Evolutionary conservation across 352 stramenopile species (phyloP), one percentile per base, ranked within the genome.

Genomic region (Globisporangium acanthophoron): DNA sequence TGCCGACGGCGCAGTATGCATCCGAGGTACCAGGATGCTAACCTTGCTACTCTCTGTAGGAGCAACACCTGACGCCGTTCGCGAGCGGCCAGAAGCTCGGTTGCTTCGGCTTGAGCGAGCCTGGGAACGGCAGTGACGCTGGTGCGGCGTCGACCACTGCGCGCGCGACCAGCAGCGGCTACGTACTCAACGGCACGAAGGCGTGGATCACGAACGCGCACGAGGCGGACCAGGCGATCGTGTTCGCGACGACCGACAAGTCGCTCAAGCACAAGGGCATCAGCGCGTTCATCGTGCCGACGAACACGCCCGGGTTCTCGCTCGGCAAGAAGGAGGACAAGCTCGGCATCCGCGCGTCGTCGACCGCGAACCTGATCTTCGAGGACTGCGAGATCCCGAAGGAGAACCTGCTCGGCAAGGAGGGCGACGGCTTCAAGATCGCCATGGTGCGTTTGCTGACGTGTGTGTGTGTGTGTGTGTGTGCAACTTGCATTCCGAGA

Each of bases 311-410:
- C 7, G 96, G 96, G 31, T 98, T 98, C 59, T 97, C 89, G 43
- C 73, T 99, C 21, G 96, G 96, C 58, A 98, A 97, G 69, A 98
- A 98, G 66, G 96, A 99, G 70, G 96, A 99, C 67, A 99, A 99
- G 66, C 74, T 99, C 18, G 96, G 96, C n/a, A 99, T 99, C 52
- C 80, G 96, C 13, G 96, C 81, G 21, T 98, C 93, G 24, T 98
- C 91, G n/a, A 99, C 96, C 3, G 82, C 89, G 27, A 98, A 98
- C 66, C 74, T 99, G 37, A 98, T 98, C 63, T 94, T 99, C 50
- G 96, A 99, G 52, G 85, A 97, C 66, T 88, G 84, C 51, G 76
- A 88, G 35, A 87, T 99, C 54, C 94, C 96, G 7, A 96, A 96
- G 64, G 76, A 86, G 39, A 94, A 88, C 57, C 44, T 97, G 50